These are phyloP conservation scores for Klebsormidium nitens DNA, from an alignment of 139 green algal species.

Conservation along the genomic window DNA sequence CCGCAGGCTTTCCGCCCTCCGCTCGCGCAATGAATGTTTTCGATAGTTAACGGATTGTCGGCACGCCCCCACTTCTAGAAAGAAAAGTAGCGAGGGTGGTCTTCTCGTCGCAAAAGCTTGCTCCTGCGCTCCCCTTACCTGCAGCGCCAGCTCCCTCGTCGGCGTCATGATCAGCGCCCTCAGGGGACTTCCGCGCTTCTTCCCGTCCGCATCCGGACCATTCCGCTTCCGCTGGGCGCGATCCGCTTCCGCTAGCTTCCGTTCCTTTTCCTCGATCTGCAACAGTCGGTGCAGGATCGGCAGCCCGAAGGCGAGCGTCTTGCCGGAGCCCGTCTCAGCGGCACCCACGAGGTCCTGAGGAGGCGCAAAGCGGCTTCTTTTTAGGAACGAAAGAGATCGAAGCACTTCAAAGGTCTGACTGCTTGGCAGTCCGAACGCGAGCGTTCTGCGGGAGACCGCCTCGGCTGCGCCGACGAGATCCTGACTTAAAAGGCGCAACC, in stretches of 20 bases:
- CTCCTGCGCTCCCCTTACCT: too few relatives aligned
- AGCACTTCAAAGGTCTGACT: slow-evolving; percentile 61
- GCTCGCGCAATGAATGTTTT: too few relatives aligned
- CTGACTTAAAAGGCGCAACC: background rate
- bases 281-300: slow-evolving; percentile 79
- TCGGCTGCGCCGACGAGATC: slow-evolving; percentile 95
- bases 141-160: slow-evolving; percentile 90
- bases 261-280: slow-evolving; percentile 7
- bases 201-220: background rate
- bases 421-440: slow-evolving; percentile 95
- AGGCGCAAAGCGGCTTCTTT: slow-evolving; percentile 32
- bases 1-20: too few relatives aligned
- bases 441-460: slow-evolving; percentile 96
- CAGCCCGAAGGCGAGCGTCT: slow-evolving; percentile 93
- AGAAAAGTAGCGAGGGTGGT: too few relatives aligned
- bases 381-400: slow-evolving; percentile 9
- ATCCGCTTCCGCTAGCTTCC: background rate
- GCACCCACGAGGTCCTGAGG: slow-evolving; percentile 80
- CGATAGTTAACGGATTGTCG: too few relatives aligned
- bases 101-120: too few relatives aligned
- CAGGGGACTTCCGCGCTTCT: slow-evolving; percentile 39
- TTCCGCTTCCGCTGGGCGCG: background rate
- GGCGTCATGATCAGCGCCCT: slow-evolving; percentile 84
- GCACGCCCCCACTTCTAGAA: too few relatives aligned
- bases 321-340: slow-evolving; percentile 88